Base-by-base conservation (phyloP, 306 rosid species). In the Pterocarpus santalinus region DNA sequence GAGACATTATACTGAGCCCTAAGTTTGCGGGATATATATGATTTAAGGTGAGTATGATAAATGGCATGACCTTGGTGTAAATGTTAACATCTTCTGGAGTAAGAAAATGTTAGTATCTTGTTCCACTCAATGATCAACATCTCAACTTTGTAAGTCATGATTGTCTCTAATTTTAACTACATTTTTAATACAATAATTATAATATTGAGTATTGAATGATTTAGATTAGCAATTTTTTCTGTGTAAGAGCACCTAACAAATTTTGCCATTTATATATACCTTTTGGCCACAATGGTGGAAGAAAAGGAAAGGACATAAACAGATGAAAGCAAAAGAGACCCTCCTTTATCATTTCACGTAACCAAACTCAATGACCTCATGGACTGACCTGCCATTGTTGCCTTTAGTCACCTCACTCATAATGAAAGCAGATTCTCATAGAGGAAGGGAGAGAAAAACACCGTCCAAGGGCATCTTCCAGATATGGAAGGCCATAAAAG, bases 351-450 rank as follows among this genome's bases (percentile, higher is more conserved):
- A 69, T 73, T 75, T n/a, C 55, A 47, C 38, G 8, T 55, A 82
- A 8, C 57, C 56, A 78, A 80, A 44, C 44, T 53, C 35, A 82
- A 55, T 67, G 75, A 63, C 81, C 80, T 80, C 83, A 63, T 72
- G 78, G 53, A 61, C 80, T 80, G 75, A 85, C 77, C 86, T 85
- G 86, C 83, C 81, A 76, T 79, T 69, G 65, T 41, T 80, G 73
- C 83, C 77, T 82, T 85, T 84, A 78, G 89, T 88, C 92, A 85
- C 82, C 82, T 83, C 91, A 80, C 52, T 36, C 53, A 52, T 32
- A 55, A 55, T 79, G 85, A 88, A 91, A 88, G 94, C 77, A 89
- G 96, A 93, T 93, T 90, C 95, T 74, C 55, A 67, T 57, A 66
- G 16, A 34, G 68, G 6, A 53, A 53, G 73, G 14, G 12, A 68